Conservation (phyloP, 192 early-diverging fungal genomes). For the Umbelopsis sp. region DNA sequence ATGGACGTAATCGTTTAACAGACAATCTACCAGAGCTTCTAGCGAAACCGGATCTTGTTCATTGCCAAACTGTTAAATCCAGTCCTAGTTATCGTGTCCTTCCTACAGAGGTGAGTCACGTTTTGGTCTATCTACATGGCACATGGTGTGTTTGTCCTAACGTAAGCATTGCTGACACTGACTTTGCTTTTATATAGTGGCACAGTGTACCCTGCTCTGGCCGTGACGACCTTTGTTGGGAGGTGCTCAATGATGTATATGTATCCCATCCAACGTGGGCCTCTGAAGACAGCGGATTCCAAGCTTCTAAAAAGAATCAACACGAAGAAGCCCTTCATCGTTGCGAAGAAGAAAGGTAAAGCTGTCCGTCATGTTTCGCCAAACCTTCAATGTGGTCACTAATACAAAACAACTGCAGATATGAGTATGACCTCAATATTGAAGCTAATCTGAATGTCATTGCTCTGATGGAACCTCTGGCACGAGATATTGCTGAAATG, state of each 20-base stretch:
- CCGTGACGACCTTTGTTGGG: constrained; percentile 84
- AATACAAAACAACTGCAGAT: constrained; percentile 27
- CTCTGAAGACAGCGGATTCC: constrained; percentile 87
- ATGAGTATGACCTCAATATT: constrained; percentile 96
- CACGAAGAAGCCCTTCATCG: constrained; percentile 92
- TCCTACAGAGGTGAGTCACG: constrained; percentile 59
- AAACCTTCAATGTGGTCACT: not conserved
- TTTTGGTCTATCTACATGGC: not conserved
- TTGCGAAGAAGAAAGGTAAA: constrained; percentile 90
- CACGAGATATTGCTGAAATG: constrained; percentile 78
- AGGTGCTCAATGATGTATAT: constrained; percentile 96
- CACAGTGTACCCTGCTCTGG: constrained; percentile 76
- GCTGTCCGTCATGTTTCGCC: not conserved
- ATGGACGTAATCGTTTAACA: constrained; percentile 66
- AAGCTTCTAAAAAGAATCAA: constrained; percentile 86
- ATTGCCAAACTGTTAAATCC: constrained; percentile 45
- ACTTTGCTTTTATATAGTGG: constrained; percentile 34
- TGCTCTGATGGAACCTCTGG: constrained; percentile 86
- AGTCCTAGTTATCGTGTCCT: constrained; percentile 76
- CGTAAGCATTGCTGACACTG: not conserved
- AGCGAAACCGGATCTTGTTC: constrained; percentile 63
- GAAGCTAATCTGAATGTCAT: constrained; percentile 92
- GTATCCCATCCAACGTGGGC: constrained; percentile 91
- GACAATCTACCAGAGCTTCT: constrained; percentile 66
- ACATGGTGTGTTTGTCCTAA: not conserved